These are phyloP conservation scores for Trebouxiophyceae sp. DNA, from an alignment of 163 green algal species.

Conservation along the genomic window DNA sequence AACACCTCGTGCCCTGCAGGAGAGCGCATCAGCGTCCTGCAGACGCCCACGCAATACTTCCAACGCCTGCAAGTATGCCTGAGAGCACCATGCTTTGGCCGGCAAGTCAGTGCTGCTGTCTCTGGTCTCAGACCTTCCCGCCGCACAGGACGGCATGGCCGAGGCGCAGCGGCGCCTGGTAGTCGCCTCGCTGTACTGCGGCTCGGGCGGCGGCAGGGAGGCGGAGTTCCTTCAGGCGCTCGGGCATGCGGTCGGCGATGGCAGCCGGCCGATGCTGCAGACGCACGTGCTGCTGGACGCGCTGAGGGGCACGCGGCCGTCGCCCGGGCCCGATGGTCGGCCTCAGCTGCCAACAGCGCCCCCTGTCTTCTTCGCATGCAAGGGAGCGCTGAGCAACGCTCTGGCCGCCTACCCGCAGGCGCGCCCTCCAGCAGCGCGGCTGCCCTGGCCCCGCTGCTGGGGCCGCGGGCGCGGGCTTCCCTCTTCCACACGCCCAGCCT, in stretches of 20 bases:
- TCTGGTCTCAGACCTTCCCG: no score
- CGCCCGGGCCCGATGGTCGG: background rate
- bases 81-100: no score
- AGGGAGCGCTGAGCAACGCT: no score
- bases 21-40: no score
- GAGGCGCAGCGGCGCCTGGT: constrained; percentile 7
- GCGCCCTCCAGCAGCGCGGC: background rate
- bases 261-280: no score
- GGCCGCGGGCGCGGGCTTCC: background rate
- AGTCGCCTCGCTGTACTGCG: constrained; percentile 27
- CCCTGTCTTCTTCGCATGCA: no score
- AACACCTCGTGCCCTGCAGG: no score
- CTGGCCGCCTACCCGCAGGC: no score
- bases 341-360: no score
- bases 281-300: constrained; percentile 24
- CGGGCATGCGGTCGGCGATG: constrained; percentile 4
- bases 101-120: no score
- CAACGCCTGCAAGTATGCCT: no score
- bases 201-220: constrained; percentile 11
- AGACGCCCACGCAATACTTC: no score
- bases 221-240: constrained; percentile 16
- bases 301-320: constrained; percentile 13
- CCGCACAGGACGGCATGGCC: constrained; percentile 10
- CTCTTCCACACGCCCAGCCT: constrained; percentile 36
- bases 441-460: background rate